A percentile compares a stretch with the other conserved stretches of the same genome.
Conservation (phyloP, 495 filamentous ascomycete species). For the Aspergillus haitiensis region DNA sequence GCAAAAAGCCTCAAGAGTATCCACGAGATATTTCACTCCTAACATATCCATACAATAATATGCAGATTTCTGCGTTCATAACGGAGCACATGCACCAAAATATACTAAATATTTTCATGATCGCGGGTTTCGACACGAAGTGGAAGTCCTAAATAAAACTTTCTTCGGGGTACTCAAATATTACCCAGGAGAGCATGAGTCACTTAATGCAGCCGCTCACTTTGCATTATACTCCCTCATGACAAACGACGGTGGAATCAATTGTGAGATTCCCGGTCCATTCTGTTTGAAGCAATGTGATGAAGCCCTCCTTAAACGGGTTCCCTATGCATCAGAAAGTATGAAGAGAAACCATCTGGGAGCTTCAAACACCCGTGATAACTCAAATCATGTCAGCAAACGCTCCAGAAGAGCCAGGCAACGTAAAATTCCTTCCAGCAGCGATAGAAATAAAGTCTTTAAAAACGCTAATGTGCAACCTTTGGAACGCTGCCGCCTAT, state of each 20-base stretch:
- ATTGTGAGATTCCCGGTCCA: neutral
- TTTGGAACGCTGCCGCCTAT: slow-evolving; percentile 24
- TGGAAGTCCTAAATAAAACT: slow-evolving; percentile 21
- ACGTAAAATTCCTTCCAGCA: neutral
- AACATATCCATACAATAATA: neutral
- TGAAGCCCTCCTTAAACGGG: slow-evolving; percentile 10
- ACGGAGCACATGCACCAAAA: slow-evolving; percentile 18
- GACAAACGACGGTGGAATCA: slow-evolving; percentile 6
- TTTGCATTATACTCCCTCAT: slow-evolving; percentile 29
- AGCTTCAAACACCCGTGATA: neutral
- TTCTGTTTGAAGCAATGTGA: slow-evolving; percentile 8
- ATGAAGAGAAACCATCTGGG: neutral
- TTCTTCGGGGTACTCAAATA: slow-evolving; percentile 21
- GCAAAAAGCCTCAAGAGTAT: neutral
- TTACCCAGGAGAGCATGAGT: slow-evolving; percentile 24
- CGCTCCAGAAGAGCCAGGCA: neutral
- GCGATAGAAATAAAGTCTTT: neutral
- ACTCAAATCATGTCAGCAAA: neutral
- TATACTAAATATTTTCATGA: slow-evolving; percentile 26
- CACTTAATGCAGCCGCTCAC: slow-evolving; percentile 34
- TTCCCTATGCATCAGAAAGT: slow-evolving; percentile 17
- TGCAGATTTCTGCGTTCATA: slow-evolving; percentile 30
- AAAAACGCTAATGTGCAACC: slow-evolving; percentile 29
- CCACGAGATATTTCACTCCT: neutral
- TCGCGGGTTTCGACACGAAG: slow-evolving; percentile 28